A percentile compares a stretch with the other conserved stretches of the same genome.
Conservation (phyloP, 257 asterid species). For the Sherardia arvensis region DNA sequence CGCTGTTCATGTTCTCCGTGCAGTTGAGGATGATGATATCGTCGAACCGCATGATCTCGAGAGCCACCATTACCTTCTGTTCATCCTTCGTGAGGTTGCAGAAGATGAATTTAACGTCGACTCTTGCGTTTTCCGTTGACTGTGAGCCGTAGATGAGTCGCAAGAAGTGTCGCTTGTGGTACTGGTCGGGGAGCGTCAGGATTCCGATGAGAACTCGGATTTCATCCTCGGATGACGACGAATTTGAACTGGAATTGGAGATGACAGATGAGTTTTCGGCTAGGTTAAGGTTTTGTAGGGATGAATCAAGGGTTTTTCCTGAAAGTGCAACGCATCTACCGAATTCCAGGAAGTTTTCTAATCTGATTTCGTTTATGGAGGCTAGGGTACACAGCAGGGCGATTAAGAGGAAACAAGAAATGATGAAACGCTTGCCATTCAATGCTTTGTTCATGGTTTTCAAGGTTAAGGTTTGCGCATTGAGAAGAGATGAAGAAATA, state of each 20-base stretch:
- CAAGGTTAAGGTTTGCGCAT: conserved; percentile 3
- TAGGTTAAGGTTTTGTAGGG: not conserved
- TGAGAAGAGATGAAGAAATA: conserved; percentile 12
- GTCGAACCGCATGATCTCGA: conserved; percentile 72
- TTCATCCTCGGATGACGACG: conserved; percentile 21
- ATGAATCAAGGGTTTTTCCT: not conserved
- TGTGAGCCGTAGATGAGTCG: conserved; percentile 84
- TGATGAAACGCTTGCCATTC: conserved; percentile 37
- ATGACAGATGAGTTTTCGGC: not conserved
- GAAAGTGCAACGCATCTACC: conserved; percentile 45
- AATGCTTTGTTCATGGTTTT: conserved; percentile 32
- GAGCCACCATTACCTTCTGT: conserved; percentile 63
- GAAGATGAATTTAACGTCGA: conserved; percentile 73
- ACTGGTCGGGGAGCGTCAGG: conserved; percentile 80
- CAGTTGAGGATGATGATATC: conserved; percentile 82
- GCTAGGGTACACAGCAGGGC: conserved; percentile 59
- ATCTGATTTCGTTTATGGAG: conserved; percentile 54
- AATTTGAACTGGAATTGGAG: not conserved
- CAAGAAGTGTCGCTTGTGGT: conserved; percentile 78
- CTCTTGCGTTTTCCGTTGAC: conserved; percentile 33
- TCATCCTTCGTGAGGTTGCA: conserved; percentile 94
- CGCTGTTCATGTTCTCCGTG: conserved; percentile 78
- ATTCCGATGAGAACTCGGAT: conserved; percentile 64
- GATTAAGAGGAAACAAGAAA: conserved; percentile 48
- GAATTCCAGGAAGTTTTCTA: conserved; percentile 36